Conservation (phyloP, 352 stramenopile genomes). For the Pythium pectinolyticum region DNA sequence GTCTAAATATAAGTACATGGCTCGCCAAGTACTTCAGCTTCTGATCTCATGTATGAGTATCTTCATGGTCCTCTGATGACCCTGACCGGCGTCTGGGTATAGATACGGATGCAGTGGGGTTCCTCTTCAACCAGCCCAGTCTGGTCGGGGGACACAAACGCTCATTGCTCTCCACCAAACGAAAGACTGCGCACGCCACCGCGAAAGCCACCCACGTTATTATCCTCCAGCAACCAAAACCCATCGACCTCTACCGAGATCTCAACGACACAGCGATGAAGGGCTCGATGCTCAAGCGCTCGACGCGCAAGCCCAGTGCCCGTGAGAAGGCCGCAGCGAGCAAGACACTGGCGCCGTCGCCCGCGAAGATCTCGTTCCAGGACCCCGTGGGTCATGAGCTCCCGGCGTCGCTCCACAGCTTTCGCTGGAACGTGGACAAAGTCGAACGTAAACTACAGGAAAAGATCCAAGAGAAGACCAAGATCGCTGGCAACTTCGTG, state of each 20-base stretch:
- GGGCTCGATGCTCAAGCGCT: constrained; percentile 33
- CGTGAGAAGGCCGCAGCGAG: constrained; percentile 16
- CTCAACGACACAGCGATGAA: constrained; percentile 17
- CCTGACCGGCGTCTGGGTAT: no score
- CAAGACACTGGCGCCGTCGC: constrained; percentile 32
- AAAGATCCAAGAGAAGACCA: constrained; percentile 85
- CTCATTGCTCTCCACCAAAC: neutral
- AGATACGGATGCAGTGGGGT: neutral
- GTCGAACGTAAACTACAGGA: constrained; percentile 81
- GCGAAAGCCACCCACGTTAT: constrained; percentile 1
- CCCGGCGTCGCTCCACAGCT: constrained; percentile 63
- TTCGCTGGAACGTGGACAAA: constrained; percentile 78
- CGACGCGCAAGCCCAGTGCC: constrained; percentile 19
- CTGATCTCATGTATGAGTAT: no score
- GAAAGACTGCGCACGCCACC: neutral
- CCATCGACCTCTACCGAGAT: neutral
- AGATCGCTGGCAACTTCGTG: constrained; percentile 82
- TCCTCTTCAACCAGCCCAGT: neutral
- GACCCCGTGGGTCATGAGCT: constrained; percentile 61
- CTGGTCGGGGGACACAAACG: neutral
- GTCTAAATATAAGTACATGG: no score
- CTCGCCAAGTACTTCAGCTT: no score
- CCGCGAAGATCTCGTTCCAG: constrained; percentile 57
- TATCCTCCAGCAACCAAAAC: neutral
- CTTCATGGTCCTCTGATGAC: no score